Evolutionary conservation across 1,284 basidiomycete genomes (phyloP).

Genomic region (Wallemia ichthyophaga): DNA sequence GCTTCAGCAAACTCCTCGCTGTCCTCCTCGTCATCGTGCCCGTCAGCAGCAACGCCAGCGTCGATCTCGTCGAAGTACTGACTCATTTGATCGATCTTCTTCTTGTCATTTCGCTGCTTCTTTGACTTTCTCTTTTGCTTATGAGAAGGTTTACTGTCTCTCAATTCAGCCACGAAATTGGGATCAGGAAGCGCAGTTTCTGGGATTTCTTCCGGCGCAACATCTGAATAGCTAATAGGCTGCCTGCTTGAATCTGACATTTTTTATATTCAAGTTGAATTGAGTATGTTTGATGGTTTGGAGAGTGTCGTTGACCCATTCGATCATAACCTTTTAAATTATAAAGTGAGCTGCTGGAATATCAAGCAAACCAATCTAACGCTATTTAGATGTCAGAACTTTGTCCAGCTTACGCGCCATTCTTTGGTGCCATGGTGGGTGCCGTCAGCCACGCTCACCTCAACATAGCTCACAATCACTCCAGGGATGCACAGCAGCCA

Average conservation of each 20-base stretch:
- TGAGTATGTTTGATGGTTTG: too few relatives aligned
- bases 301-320: too few relatives aligned
- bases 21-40: not conserved
- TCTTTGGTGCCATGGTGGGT: conserved; percentile 82
- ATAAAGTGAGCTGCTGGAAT: too few relatives aligned
- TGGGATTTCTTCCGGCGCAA: not conserved
- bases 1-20: not conserved
- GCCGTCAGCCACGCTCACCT: not conserved
- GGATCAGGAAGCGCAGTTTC: not conserved
- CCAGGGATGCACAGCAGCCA: conserved; percentile 80
- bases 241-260: not conserved
- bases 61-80: not conserved
- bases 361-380: not conserved
- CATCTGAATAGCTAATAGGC: not conserved
- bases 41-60: not conserved
- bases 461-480: not conserved
- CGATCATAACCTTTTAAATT: too few relatives aligned
- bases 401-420: conserved; percentile 81
- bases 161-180: not conserved
- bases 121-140: not conserved
- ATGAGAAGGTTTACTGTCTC: not conserved
- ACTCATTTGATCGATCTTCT: not conserved
- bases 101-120: not conserved
- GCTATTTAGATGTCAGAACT: conserved; percentile 38
- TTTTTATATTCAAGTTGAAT: not conserved